Evolutionary conservation across 805 yeast genomes (phyloP).

Genomic region (Tetrapisispora pingtungensis): DNA sequence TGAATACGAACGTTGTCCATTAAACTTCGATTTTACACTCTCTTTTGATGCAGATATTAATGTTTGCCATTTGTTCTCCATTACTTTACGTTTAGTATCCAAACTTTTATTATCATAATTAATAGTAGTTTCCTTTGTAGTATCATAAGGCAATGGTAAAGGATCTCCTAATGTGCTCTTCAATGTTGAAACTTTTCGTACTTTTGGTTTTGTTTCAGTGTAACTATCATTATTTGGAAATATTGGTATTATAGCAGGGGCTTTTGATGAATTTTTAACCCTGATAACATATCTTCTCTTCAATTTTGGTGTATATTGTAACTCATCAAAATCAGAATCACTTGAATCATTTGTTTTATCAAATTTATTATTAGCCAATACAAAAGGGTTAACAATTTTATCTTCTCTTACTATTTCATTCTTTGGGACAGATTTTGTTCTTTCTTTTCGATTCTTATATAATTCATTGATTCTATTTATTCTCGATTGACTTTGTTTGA

Average conservation of each 20-base stretch:
- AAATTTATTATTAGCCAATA: not conserved
- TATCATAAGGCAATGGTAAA: constrained; percentile 30
- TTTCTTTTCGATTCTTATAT: constrained; percentile 10
- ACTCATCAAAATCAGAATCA: constrained; percentile 20
- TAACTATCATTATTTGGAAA: not conserved
- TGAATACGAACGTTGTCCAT: not conserved
- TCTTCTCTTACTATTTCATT: not conserved
- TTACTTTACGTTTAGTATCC: constrained; percentile 8
- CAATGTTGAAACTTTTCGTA: constrained; percentile 1
- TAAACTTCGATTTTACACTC: not conserved
- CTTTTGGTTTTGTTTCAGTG: not conserved
- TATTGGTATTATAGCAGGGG: not conserved
- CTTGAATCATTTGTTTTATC: not conserved
- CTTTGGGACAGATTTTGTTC: not conserved
- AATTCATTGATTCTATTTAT: constrained; percentile 18
- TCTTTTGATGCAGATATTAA: not conserved
- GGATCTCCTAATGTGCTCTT: constrained; percentile 30
- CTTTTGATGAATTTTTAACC: not conserved
- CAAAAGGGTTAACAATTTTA: not conserved
- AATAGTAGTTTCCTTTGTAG: not conserved
- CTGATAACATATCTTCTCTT: constrained; percentile 16
- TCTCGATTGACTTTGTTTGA: constrained; percentile 16
- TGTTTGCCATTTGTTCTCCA: constrained; percentile 10
- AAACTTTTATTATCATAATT: constrained; percentile 3
- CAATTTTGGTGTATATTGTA: constrained; percentile 24